These are phyloP conservation scores for Diutina sp. DNA, from an alignment of 1,139 yeast species.

Conservation along the genomic window DNA sequence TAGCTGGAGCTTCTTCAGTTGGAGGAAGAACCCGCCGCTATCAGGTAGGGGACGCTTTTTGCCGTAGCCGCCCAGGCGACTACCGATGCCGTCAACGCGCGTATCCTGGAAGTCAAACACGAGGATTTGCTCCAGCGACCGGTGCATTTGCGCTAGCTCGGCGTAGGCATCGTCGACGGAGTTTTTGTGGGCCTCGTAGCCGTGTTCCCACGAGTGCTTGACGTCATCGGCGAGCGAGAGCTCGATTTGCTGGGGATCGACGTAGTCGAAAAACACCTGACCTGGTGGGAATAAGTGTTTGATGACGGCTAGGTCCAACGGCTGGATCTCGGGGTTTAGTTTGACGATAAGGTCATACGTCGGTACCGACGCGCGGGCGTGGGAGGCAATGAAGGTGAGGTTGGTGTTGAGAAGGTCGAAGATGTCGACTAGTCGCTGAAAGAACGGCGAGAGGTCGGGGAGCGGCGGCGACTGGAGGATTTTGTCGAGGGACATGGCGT, in stretches of 20 bases:
- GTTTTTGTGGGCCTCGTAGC: slow-evolving; percentile 29
- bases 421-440: neutral
- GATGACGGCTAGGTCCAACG: slow-evolving; percentile 49
- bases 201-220: slow-evolving; percentile 28
- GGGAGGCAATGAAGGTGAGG: slow-evolving; percentile 28
- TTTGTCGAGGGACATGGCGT: neutral
- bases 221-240: slow-evolving; percentile 20
- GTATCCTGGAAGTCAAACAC: slow-evolving; percentile 76
- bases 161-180: slow-evolving; percentile 23
- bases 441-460: neutral
- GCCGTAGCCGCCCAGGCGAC: slow-evolving; percentile 5
- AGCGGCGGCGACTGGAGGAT: neutral
- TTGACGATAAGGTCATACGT: slow-evolving; percentile 21
- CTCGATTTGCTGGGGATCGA: slow-evolving; percentile 55
- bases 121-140: slow-evolving; percentile 35
- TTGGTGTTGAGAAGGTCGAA: slow-evolving; percentile 28
- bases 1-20: slow-evolving; percentile 12
- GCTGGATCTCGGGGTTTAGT: slow-evolving; percentile 17
- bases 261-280: slow-evolving; percentile 52
- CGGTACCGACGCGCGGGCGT: slow-evolving; percentile 30
- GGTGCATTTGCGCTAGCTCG: slow-evolving; percentile 4
- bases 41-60: slow-evolving; percentile 2
- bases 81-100: slow-evolving; percentile 26
- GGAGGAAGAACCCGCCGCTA: slow-evolving; percentile 14
- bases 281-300: slow-evolving; percentile 56